A percentile compares a stretch with the other conserved stretches of the same genome.
phyloP scores from a whole-genome alignment of 371 early-diverging fungal species.

The Choanephora cucurbitarum region DNA sequence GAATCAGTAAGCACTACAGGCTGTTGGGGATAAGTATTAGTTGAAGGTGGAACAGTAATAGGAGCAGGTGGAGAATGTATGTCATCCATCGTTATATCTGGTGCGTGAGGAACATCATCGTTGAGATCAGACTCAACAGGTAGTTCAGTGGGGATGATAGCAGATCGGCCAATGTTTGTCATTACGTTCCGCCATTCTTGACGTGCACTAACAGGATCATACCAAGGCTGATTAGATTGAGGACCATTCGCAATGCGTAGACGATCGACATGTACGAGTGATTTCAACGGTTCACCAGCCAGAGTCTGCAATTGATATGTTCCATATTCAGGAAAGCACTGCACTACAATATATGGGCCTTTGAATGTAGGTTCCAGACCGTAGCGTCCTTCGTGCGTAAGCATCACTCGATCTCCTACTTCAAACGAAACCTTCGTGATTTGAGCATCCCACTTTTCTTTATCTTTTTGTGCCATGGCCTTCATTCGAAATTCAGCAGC shows the following conservation, averaged over 20 bases:
- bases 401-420: slow-evolving; percentile 7
- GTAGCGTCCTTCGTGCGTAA: slow-evolving; percentile 7
- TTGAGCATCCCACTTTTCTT: slow-evolving; percentile 22
- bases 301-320: slow-evolving; percentile 11
- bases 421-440: slow-evolving; percentile 9
- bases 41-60: no score
- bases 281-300: slow-evolving; percentile 8
- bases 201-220: slow-evolving; percentile 8
- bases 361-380: slow-evolving; percentile 13
- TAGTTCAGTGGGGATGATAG: not conserved
- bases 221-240: slow-evolving; percentile 1
- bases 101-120: no score
- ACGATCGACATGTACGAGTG: slow-evolving; percentile 13
- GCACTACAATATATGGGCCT: slow-evolving; percentile 11
- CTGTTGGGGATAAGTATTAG: no score
- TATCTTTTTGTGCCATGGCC: slow-evolving; percentile 15
- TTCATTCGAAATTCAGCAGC: slow-evolving; percentile 12
- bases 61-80: no score
- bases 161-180: not conserved
- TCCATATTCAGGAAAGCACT: slow-evolving; percentile 1
- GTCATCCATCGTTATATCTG: no score
- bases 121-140: not conserved
- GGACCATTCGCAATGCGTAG: slow-evolving; percentile 3
- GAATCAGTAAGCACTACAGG: no score
- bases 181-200: not conserved